Evolutionary conservation across 192 early-diverging fungal genomes (phyloP).

Genomic region (Gaertneriomyces semiglobifer): DNA sequence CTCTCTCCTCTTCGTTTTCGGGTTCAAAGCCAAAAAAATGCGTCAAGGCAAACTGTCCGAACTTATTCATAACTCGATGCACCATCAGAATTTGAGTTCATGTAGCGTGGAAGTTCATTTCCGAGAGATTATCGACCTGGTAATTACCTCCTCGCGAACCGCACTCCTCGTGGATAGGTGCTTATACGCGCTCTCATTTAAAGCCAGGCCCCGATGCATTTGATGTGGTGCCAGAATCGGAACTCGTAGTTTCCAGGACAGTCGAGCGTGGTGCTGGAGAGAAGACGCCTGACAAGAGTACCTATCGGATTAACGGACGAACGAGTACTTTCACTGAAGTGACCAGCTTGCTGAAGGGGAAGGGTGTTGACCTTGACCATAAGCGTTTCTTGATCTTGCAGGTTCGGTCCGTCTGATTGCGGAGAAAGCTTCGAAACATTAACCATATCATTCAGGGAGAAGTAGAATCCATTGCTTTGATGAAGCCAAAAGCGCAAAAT

Average conservation of each 20-base stretch:
- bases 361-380: constrained; percentile 95
- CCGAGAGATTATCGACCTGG: constrained; percentile 81
- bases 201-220: constrained; percentile 63
- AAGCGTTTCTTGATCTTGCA: constrained; percentile 96
- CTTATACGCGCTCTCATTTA: background rate
- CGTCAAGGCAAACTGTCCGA: constrained; percentile 92
- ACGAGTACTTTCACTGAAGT: constrained; percentile 77
- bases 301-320: constrained; percentile 49
- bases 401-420: constrained; percentile 23
- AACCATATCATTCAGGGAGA: constrained; percentile 67
- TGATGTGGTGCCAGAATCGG: constrained; percentile 59
- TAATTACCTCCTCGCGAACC: constrained; percentile 22
- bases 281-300: constrained; percentile 44
- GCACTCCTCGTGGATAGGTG: constrained; percentile 2
- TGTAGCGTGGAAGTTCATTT: constrained; percentile 95
- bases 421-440: background rate
- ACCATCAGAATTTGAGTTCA: constrained; percentile 61
- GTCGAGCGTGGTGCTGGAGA: constrained; percentile 34
- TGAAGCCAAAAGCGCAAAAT: constrained; percentile 91
- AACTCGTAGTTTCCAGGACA: constrained; percentile 73
- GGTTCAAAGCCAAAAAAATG: constrained; percentile 95
- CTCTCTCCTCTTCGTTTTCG: constrained; percentile 96
- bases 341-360: constrained; percentile 70
- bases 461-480: constrained; percentile 96
- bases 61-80: constrained; percentile 90